phyloP scores from a whole-genome alignment of 257 asterid species.

The Solanum etuberosum region DNA sequence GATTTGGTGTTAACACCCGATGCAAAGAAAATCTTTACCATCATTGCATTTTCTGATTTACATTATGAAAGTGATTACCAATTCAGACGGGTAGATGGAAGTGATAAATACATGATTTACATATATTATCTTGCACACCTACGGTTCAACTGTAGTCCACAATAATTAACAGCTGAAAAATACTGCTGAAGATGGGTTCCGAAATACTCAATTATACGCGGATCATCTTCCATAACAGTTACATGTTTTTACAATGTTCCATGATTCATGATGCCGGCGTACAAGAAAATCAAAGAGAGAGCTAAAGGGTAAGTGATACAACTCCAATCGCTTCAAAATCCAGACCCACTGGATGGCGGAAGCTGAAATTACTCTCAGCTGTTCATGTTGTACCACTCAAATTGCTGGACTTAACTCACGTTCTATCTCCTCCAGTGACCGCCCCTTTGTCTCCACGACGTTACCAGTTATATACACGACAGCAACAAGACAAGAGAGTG shows the following conservation, averaged over 20 bases:
- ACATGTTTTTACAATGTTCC: not conserved
- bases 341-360: not conserved
- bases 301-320: not conserved
- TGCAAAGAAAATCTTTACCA: not conserved
- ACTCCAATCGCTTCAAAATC: not conserved
- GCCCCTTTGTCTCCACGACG: constrained; percentile 88
- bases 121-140: not conserved
- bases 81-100: not conserved
- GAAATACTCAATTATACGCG: not conserved
- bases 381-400: constrained; percentile 12
- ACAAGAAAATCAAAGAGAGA: not conserved
- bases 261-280: not conserved
- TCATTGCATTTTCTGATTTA: not conserved
- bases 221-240: not conserved
- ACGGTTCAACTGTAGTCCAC: not conserved
- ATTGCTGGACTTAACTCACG: constrained; percentile 52
- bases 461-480: constrained; percentile 67
- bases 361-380: not conserved
- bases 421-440: constrained; percentile 86
- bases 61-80: not conserved
- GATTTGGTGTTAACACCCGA: not conserved
- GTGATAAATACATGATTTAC: not conserved
- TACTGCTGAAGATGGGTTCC: not conserved
- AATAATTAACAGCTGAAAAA: not conserved
- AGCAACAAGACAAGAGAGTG: constrained; percentile 57